Conservation (phyloP, 345 rosid species). For the Pelargonium nanum region DNA sequence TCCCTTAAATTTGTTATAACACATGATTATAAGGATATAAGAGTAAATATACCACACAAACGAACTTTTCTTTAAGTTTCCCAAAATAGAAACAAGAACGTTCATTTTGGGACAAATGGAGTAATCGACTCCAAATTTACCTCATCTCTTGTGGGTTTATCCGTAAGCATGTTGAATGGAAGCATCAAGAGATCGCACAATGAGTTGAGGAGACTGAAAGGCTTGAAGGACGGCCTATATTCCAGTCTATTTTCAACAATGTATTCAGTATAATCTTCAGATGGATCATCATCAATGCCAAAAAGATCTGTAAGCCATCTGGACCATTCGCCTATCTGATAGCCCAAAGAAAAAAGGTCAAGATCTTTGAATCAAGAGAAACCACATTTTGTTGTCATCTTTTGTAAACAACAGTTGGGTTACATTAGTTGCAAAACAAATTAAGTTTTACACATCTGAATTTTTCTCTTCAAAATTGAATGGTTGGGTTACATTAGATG, state of each 20-base stretch:
- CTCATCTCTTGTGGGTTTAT: constrained; percentile 66
- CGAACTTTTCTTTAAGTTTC: no score
- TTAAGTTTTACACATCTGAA: no score
- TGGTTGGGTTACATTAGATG: no score
- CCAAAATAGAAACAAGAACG: no score
- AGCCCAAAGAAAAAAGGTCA: not conserved
- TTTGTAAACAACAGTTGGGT: no score
- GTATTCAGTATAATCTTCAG: constrained; percentile 18
- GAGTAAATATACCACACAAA: no score
- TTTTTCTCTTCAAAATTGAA: no score
- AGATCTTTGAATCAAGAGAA: not conserved
- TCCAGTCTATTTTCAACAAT: constrained; percentile 20
- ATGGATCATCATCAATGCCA: constrained; percentile 41
- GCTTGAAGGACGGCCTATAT: constrained; percentile 43
- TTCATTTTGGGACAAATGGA: no score
- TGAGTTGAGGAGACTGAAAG: constrained; percentile 65
- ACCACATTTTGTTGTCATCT: not conserved
- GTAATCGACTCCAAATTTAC: constrained; percentile 19
- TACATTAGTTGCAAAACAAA: no score
- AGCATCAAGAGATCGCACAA: constrained; percentile 97
- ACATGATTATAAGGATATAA: no score
- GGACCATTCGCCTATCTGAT: constrained; percentile 86
- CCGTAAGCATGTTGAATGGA: constrained; percentile 84
- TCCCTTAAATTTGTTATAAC: no score
- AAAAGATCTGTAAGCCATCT: constrained; percentile 89